A percentile compares a stretch with the other conserved stretches of the same genome.
Conservation (phyloP, 371 early-diverging fungal genomes). For the Mortierella sp. region DNA sequence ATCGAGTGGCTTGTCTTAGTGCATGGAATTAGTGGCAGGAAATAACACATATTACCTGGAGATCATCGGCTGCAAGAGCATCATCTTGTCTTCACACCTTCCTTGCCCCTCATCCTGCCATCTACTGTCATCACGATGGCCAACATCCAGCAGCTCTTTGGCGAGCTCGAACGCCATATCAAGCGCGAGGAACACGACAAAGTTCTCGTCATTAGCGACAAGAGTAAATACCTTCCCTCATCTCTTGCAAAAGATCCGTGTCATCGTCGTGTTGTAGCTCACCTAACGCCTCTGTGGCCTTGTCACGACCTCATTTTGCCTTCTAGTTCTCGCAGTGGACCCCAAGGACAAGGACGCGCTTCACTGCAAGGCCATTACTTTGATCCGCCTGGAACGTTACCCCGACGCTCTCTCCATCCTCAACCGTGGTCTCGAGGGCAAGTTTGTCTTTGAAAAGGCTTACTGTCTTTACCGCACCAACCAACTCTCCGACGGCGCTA, state of each 20-base stretch:
- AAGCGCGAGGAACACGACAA: conserved; percentile 58
- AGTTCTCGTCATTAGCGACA: conserved; percentile 43
- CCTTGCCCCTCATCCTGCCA: not conserved
- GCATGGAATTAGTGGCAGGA: not conserved
- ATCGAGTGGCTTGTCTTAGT: not conserved
- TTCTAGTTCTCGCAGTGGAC: conserved; percentile 61
- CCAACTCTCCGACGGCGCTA: conserved; percentile 69
- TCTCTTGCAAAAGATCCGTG: not conserved
- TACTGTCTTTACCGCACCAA: conserved; percentile 83
- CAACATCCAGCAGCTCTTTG: conserved; percentile 55
- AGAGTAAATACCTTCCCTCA: conserved; percentile 35
- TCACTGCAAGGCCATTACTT: conserved; percentile 74
- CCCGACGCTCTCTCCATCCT: conserved; percentile 71
- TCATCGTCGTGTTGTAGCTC: not conserved
- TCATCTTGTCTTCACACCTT: not conserved
- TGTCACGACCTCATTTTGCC: not conserved
- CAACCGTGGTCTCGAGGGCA: conserved; percentile 63
- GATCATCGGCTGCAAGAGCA: not conserved
- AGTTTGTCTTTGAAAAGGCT: conserved; percentile 73
- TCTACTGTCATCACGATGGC: conserved; percentile 16
- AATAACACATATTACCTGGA: not conserved
- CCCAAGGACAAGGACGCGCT: conserved; percentile 68
- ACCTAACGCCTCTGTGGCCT: not conserved
- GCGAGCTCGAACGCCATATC: conserved; percentile 55
- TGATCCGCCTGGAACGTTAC: conserved; percentile 81